Evolutionary conservation across 2,329 filamentous ascomycete genomes (phyloP).

Genomic region (Sporothrix curviconia): DNA sequence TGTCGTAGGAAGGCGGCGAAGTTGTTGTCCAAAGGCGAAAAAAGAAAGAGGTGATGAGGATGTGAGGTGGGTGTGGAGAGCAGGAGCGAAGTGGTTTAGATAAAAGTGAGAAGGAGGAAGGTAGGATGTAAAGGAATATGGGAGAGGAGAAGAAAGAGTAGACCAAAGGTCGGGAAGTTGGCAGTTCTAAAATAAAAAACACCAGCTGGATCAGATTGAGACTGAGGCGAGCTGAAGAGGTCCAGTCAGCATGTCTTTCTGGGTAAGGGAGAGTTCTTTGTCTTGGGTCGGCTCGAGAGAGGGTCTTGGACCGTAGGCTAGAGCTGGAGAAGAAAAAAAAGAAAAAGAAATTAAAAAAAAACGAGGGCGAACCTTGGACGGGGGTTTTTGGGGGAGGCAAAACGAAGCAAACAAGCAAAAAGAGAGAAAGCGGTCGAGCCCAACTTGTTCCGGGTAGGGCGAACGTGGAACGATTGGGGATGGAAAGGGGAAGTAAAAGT

Average conservation of each 20-base stretch:
- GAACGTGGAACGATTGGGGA: not conserved
- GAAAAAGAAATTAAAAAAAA: not conserved
- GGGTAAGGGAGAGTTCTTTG: not conserved
- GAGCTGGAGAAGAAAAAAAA: too few species aligned
- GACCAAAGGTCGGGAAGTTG: too few species aligned
- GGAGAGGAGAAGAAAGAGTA: not conserved
- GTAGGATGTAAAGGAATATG: not conserved
- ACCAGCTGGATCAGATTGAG: too few species aligned
- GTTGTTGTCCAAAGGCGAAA: too few species aligned
- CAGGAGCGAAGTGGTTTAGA: not conserved
- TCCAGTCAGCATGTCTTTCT: slow-evolving; percentile 1
- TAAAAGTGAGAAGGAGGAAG: not conserved
- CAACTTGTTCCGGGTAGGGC: not conserved
- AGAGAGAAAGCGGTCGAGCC: not conserved
- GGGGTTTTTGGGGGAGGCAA: too few species aligned
- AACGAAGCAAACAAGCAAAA: not conserved
- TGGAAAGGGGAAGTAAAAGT: not conserved
- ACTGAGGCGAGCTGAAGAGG: too few species aligned
- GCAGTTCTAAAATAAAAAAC: too few species aligned
- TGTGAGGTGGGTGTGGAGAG: not conserved
- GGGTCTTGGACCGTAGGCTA: too few species aligned
- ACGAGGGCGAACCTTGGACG: not conserved
- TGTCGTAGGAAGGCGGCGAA: not conserved
- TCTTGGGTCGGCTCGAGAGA: not conserved
- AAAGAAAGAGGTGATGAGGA: not conserved